These are phyloP conservation scores for Myriosclerotinia curreyana DNA, from an alignment of 2,329 filamentous ascomycete species.

Conservation along the genomic window DNA sequence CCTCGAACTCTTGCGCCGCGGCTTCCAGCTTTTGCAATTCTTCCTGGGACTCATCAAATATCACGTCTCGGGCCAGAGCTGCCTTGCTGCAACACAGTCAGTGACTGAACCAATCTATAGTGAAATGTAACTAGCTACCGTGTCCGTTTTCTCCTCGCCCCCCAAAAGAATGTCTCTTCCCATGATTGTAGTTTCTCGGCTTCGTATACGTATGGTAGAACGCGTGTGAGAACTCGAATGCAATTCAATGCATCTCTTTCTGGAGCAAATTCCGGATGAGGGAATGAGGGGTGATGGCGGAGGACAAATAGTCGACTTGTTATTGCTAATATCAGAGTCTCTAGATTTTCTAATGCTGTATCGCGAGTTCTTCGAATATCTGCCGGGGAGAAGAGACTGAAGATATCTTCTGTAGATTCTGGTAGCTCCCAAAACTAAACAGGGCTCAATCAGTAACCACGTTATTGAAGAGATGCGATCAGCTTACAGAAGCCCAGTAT, in stretches of 20 bases:
- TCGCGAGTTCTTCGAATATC: conserved; percentile 88
- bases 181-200: conserved; percentile 76
- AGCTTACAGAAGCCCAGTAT: conserved; percentile 86
- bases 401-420: conserved; percentile 92
- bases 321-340: conserved; percentile 80
- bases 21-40: conserved; percentile 49
- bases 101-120: conserved; percentile 18
- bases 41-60: conserved; percentile 74
- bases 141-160: conserved; percentile 66
- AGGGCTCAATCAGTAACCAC: conserved; percentile 24
- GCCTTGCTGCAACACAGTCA: conserved; percentile 49
- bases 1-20: conserved; percentile 65
- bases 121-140: conserved; percentile 30
- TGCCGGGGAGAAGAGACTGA: conserved; percentile 86
- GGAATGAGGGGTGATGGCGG: conserved; percentile 86
- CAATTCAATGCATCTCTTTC: conserved; percentile 93
- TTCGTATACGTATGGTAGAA: conserved; percentile 91
- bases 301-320: conserved; percentile 79
- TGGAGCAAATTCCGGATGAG: conserved; percentile 76
- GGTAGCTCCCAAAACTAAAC: conserved; percentile 95
- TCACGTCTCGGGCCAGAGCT: conserved; percentile 66
- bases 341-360: conserved; percentile 78
- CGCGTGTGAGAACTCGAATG: conserved; percentile 81
- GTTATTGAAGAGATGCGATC: conserved; percentile 14
- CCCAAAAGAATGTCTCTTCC: conserved; percentile 96